phyloP scores from a whole-genome alignment of 78 protist genomes.

The Corallochytrium limacisporum region DNA sequence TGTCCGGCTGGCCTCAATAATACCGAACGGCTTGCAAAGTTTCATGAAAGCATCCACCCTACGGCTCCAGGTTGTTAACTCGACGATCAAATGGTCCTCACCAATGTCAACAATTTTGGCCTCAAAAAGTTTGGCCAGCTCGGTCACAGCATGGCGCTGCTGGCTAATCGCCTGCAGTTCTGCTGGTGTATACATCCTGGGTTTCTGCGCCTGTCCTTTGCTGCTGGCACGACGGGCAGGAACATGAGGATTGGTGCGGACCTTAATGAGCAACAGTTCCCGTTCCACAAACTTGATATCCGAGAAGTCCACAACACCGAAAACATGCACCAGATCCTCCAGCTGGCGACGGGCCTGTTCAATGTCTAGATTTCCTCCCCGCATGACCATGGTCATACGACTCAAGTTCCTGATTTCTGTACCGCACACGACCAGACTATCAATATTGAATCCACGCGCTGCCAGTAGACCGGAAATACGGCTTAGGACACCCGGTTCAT shows the following conservation, averaged over 20 bases:
- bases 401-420: constrained; percentile 4
- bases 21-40: constrained; percentile 7
- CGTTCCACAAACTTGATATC: constrained; percentile 6
- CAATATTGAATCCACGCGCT: constrained; percentile 26
- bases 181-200: not conserved
- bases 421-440: constrained; percentile 26
- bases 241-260: not conserved
- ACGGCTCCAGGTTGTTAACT: not conserved
- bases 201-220: not conserved
- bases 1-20: constrained; percentile 5
- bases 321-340: constrained; percentile 21
- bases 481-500: constrained; percentile 19
- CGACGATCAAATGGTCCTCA: not conserved
- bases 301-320: constrained; percentile 18
- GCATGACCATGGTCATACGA: constrained; percentile 13
- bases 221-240: not conserved
- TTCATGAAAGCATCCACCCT: not conserved
- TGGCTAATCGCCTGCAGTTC: not conserved
- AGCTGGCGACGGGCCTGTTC: not conserved
- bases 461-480: constrained; percentile 8
- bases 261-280: constrained; percentile 11
- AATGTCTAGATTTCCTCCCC: too few relatives aligned
- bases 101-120: constrained; percentile 13
- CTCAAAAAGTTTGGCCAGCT: constrained; percentile 3
- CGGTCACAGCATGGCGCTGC: constrained; percentile 10